Percentiles rank a stretch among this genome's conserved stretches.
These are phyloP conservation scores for Carex arenaria DNA, from an alignment of 202 grass and related monocot genomes.

Conservation along the genomic window DNA sequence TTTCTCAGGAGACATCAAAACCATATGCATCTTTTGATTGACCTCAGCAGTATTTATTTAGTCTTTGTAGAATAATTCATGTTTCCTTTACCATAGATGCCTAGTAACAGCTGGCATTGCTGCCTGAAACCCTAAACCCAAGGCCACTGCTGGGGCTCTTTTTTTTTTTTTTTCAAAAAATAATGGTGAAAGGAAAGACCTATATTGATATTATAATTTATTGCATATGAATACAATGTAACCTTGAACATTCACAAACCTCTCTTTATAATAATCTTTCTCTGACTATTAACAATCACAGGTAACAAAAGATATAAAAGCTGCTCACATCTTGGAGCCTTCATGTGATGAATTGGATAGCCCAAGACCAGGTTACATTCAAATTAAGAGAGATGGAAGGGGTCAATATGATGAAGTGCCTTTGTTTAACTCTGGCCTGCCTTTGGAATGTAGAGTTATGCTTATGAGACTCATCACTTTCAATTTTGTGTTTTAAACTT, in stretches of 20 bases:
- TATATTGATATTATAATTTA: neutral
- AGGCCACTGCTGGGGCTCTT: neutral
- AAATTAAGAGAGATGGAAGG: neutral
- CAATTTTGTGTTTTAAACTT: neutral
- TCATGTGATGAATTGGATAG: slow-evolving; percentile 45
- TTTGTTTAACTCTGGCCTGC: slow-evolving; percentile 31
- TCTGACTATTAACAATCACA: neutral
- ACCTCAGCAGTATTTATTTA: neutral
- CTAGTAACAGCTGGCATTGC: neutral
- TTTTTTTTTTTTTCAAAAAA: neutral
- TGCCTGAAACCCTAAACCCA: neutral
- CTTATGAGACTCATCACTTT: neutral
- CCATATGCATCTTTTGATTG: neutral
- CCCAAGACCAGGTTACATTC: slow-evolving; percentile 17
- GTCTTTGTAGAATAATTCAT: neutral
- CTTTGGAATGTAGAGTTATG: slow-evolving; percentile 60
- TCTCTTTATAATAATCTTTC: neutral
- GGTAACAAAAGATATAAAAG: slow-evolving; percentile 26
- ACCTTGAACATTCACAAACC: neutral
- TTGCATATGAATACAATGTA: neutral
- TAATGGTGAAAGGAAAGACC: neutral
- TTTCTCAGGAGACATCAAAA: neutral
- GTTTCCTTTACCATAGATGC: neutral
- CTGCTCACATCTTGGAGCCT: slow-evolving; percentile 58
- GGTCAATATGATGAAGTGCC: slow-evolving; percentile 1